phyloP scores from a whole-genome alignment of 192 early-diverging fungal species.

The Coemansia reversa region DNA sequence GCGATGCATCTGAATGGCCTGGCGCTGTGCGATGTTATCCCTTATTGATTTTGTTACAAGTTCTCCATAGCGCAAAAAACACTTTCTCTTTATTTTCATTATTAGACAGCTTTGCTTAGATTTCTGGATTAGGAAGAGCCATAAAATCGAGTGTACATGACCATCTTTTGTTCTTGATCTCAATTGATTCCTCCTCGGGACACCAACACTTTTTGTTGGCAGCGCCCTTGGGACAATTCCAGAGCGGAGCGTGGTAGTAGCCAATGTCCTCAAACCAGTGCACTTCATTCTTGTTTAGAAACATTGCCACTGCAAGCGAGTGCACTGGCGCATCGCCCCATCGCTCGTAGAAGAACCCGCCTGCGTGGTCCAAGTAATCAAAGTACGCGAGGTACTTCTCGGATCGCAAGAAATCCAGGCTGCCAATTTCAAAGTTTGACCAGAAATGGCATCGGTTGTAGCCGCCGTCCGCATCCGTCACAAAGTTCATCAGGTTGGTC shows the following conservation, averaged over 20 bases:
- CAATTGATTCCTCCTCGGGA: slow-evolving; percentile 43
- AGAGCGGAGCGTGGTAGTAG: slow-evolving; percentile 55
- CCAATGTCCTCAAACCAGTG: slow-evolving; percentile 73
- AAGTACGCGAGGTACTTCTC: slow-evolving; percentile 62
- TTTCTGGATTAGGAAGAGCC: slow-evolving; percentile 25
- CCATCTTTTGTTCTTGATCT: slow-evolving; percentile 42
- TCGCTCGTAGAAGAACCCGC: slow-evolving; percentile 63
- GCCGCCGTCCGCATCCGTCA: slow-evolving; percentile 54
- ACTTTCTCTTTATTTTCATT: too few relatives aligned
- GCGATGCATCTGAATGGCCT: too few relatives aligned
- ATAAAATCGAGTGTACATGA: slow-evolving; percentile 49
- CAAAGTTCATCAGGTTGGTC: slow-evolving; percentile 59
- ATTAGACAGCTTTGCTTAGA: slow-evolving; percentile 1
- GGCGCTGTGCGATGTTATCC: too few relatives aligned
- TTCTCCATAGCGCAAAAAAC: too few relatives aligned
- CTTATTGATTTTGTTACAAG: too few relatives aligned
- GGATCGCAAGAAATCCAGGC: slow-evolving; percentile 61
- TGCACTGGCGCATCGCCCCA: slow-evolving; percentile 62
- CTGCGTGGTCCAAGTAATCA: slow-evolving; percentile 65
- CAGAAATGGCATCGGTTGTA: slow-evolving; percentile 75
- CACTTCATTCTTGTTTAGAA: slow-evolving; percentile 56
- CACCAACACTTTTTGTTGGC: slow-evolving; percentile 50
- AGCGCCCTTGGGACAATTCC: slow-evolving; percentile 43
- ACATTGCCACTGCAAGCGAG: slow-evolving; percentile 59
- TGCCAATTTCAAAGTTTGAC: slow-evolving; percentile 76